Percentiles rank a stretch among this genome's conserved stretches.
These are phyloP conservation scores for Fusarium ambrosium DNA, from an alignment of 2,329 filamentous ascomycete species.

Conservation along the genomic window DNA sequence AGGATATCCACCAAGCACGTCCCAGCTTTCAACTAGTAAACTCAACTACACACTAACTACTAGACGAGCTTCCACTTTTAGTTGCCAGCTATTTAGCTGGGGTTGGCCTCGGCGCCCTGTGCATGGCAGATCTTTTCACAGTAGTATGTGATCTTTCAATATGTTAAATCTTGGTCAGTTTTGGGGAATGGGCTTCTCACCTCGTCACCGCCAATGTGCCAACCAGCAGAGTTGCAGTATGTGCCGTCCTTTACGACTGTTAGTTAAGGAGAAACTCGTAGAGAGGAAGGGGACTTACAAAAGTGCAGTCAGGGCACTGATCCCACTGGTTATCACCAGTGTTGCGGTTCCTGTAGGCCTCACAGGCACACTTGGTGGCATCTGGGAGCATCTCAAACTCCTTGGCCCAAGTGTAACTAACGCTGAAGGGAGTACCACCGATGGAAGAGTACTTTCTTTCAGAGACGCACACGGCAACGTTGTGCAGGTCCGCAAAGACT, in stretches of 20 bases:
- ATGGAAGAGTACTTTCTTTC: not conserved
- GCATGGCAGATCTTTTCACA: slow-evolving; percentile 20
- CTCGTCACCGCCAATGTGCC: slow-evolving; percentile 40
- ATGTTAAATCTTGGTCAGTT: not conserved
- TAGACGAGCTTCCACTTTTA: not conserved
- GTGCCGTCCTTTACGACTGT: slow-evolving; percentile 16
- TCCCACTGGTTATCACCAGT: slow-evolving; percentile 30
- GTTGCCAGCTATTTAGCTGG: not conserved
- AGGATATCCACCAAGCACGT: not conserved
- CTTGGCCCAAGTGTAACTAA: slow-evolving; percentile 27
- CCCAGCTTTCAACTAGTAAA: not conserved
- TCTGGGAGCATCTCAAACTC: slow-evolving; percentile 27
- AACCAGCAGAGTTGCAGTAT: slow-evolving; percentile 18
- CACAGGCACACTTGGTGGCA: slow-evolving; percentile 28
- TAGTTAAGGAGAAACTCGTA: not conserved
- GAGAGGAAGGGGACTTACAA: not conserved
- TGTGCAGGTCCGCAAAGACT: slow-evolving; percentile 16
- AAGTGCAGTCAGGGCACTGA: slow-evolving; percentile 32
- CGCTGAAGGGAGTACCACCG: slow-evolving; percentile 21
- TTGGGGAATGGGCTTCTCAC: slow-evolving; percentile 12
- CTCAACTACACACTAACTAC: not conserved
- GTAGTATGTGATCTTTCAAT: slow-evolving; percentile 19
- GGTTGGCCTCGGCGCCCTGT: slow-evolving; percentile 20
- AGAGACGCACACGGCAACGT: slow-evolving; percentile 23
- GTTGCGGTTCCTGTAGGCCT: slow-evolving; percentile 20